A percentile compares a stretch with the other conserved stretches of the same genome.
phyloP scores from a whole-genome alignment of 176 grass and related monocot genomes.

The Poa pratensis region DNA sequence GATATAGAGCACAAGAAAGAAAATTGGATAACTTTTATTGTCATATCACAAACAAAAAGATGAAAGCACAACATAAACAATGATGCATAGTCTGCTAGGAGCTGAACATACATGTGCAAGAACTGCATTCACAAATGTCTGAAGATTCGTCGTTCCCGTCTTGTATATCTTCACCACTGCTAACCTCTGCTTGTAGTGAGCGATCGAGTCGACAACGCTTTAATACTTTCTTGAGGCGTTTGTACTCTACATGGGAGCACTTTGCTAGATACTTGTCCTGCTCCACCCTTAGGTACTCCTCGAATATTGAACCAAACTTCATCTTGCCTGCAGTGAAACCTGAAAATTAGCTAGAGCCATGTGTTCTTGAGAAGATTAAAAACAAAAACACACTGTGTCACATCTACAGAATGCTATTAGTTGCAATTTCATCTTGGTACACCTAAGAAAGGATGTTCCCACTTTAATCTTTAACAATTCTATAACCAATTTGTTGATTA shows the following conservation, averaged over 20 bases:
- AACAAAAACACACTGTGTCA: neutral
- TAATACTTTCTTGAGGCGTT: conserved; percentile 75
- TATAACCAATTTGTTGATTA: neutral
- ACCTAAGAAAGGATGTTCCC: neutral
- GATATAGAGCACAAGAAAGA: neutral
- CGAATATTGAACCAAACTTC: conserved; percentile 73
- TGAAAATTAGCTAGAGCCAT: conserved; percentile 16
- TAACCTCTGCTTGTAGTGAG: conserved; percentile 43
- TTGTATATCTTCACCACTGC: conserved; percentile 26
- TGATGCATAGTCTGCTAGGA: neutral
- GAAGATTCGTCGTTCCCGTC: conserved; percentile 33
- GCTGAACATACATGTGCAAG: conserved; percentile 64
- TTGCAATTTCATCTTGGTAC: neutral
- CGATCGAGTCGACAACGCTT: conserved; percentile 65
- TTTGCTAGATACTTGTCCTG: conserved; percentile 65
- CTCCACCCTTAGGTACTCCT: conserved; percentile 66
- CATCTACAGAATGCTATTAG: neutral
- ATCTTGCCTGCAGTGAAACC: conserved; percentile 43
- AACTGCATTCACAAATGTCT: conserved; percentile 58
- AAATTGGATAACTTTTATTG: neutral
- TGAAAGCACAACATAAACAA: conserved; percentile 19
- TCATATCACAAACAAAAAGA: neutral
- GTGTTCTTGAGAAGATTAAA: neutral
- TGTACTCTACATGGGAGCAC: conserved; percentile 73
- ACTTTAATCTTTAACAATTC: neutral